These are phyloP conservation scores for Melampsora occidentalis DNA, from an alignment of 1,284 basidiomycete species.

Conservation along the genomic window DNA sequence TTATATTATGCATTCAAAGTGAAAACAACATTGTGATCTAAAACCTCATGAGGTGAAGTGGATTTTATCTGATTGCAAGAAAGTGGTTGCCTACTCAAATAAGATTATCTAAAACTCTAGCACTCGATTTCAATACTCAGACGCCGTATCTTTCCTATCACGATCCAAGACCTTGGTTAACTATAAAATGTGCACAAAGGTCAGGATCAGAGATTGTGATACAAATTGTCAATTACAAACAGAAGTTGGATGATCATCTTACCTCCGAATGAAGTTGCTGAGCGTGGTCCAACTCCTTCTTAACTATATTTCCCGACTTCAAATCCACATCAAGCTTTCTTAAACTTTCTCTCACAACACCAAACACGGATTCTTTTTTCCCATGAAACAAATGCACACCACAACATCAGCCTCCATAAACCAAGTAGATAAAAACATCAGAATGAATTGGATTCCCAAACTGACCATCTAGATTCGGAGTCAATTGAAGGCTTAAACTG, in stretches of 20 bases:
- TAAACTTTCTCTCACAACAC: background rate
- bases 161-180: background rate
- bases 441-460: background rate
- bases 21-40: too few relatives aligned
- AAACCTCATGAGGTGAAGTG: too few relatives aligned
- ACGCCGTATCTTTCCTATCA: background rate
- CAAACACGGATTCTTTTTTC: background rate
- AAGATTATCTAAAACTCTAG: background rate
- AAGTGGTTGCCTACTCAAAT: too few relatives aligned
- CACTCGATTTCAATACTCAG: background rate
- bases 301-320: background rate
- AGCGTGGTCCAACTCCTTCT: conserved; percentile 34
- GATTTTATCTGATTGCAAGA: too few relatives aligned
- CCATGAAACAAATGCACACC: background rate
- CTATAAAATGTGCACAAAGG: background rate
- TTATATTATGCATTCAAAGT: too few relatives aligned
- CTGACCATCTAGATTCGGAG: background rate
- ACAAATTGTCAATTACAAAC: background rate
- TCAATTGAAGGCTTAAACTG: conserved; percentile 27
- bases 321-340: conserved; percentile 4
- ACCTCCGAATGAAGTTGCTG: conserved; percentile 19
- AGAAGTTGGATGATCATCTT: background rate
- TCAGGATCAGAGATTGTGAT: background rate
- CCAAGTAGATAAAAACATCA: background rate
- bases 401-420: background rate